Conservation (phyloP, 2,329 filamentous ascomycete genomes). For the Laburnicola sp. region DNA sequence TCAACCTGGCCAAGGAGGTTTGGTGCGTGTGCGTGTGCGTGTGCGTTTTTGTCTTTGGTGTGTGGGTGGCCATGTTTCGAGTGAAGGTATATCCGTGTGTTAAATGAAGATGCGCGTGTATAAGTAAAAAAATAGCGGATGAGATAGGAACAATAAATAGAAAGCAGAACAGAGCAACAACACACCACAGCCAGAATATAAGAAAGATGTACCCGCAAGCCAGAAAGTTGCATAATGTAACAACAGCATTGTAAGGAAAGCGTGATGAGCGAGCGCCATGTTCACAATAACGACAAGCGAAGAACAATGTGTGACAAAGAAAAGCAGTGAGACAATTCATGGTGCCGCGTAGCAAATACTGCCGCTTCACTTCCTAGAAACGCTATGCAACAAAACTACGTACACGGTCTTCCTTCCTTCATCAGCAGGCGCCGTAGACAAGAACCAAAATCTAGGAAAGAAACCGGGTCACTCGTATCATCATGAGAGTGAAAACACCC, state of each 20-base stretch:
- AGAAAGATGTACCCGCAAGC: no score
- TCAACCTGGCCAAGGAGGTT: background rate
- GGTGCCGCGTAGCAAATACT: background rate
- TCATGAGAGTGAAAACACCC: conserved; percentile 30
- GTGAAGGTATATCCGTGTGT: no score
- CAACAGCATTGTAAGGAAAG: conserved; percentile 12
- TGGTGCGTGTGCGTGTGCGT: conserved; percentile 3
- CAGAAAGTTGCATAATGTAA: conserved; percentile 11
- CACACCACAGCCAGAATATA: no score
- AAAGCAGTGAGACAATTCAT: background rate
- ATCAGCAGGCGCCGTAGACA: background rate
- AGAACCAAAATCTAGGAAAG: conserved; percentile 14
- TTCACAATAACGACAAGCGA: conserved; percentile 1
- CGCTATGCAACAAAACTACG: conserved; percentile 21
- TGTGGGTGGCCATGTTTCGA: no score
- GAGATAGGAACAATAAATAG: no score
- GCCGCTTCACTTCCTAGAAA: conserved; percentile 10
- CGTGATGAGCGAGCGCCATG: conserved; percentile 4
- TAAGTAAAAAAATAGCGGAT: no score
- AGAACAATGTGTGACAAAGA: background rate
- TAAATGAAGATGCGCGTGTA: no score
- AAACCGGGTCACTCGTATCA: conserved; percentile 36
- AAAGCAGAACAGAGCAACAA: no score
- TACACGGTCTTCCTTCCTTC: conserved; percentile 1
- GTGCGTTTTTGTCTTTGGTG: background rate